Base-by-base conservation (phyloP, 352 stramenopile species). In the Globisporangium lucens region DNA sequence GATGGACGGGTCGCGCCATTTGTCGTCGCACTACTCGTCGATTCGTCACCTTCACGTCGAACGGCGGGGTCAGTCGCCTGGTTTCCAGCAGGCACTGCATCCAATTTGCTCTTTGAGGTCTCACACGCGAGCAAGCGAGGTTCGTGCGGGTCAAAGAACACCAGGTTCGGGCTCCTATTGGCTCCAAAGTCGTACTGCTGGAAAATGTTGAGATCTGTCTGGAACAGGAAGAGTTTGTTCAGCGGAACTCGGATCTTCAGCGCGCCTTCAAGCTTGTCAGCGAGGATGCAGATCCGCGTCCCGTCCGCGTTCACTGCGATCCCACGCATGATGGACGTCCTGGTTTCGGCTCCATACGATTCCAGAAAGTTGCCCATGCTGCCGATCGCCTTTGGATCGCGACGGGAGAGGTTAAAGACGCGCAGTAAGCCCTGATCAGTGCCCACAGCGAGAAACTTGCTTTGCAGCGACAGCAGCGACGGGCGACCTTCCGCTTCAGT, bases 71-170 rank as follows among this genome's bases (percentile, higher is more conserved):
- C 65, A n/a, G 5, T 36, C 6, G 41, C 69, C 1, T 64, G 53
- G 0, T 66, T 70, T 9, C 72, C 62, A 20, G 43, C 57, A n/a
- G n/a, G 20, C 1, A 15, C n/a, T 8, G 35, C 51, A 51, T 89
- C 77, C 1, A 66, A 68, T 3, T 75, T 73, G 36, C 62, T 85
- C 64, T 89, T 93, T 29, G 72, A 74, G 9, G 80, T 85, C 74
- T 98, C 93, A 56, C 89, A 97, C 15, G 90, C 81, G 1, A 98
- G 69, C 22, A 98, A 69, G 7, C 89, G 89, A 6, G 93, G 80
- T 63, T 98, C 95, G 38, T 83, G 70, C 0, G 89, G 77, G 64
- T 98, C 95, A 69, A 97, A 98, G 68, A 95, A 98, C 52, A 96
- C 85, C 4, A 83, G 87, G 0, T 83, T 77, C 9, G 93, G 91